These are phyloP conservation scores for Fusarium illudens DNA, from an alignment of 2,329 filamentous ascomycete genomes.

Conservation along the genomic window DNA sequence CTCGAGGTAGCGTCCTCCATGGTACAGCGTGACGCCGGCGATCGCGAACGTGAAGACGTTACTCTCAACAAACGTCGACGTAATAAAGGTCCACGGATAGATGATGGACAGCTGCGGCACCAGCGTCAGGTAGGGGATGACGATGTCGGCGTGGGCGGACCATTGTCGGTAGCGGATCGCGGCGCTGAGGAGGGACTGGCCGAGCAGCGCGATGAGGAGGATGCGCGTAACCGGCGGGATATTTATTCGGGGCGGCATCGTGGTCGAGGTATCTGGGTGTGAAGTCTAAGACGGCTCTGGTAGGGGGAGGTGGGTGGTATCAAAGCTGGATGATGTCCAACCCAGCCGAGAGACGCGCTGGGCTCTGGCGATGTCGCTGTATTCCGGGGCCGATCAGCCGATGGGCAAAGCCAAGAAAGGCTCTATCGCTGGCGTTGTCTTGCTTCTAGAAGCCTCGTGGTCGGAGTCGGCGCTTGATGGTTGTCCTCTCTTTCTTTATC, in stretches of 20 bases:
- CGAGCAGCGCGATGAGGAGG: conserved; percentile 76
- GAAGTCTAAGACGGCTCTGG: conserved; percentile 9
- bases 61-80: conserved; percentile 88
- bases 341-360: not conserved
- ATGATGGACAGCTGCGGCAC: conserved; percentile 83
- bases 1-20: conserved; percentile 94
- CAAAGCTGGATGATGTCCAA: not conserved
- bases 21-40: conserved; percentile 81
- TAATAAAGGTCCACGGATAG: conserved; percentile 93
- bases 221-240: conserved; percentile 90
- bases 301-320: conserved; percentile 11
- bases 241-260: conserved; percentile 85
- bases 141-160: conserved; percentile 68
- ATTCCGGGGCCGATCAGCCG: not conserved
- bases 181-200: conserved; percentile 84
- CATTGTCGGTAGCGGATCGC: conserved; percentile 78
- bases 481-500: conserved; percentile 17
- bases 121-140: conserved; percentile 87
- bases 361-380: not conserved
- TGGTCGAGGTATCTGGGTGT: conserved; percentile 36
- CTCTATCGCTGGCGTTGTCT: conserved; percentile 2
- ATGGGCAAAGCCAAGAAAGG: not conserved
- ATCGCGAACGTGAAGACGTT: conserved; percentile 88
- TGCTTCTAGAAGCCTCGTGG: conserved; percentile 11
- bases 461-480: conserved; percentile 12